phyloP scores from a whole-genome alignment of 768 basidiomycete species.

The Russula abietina region DNA sequence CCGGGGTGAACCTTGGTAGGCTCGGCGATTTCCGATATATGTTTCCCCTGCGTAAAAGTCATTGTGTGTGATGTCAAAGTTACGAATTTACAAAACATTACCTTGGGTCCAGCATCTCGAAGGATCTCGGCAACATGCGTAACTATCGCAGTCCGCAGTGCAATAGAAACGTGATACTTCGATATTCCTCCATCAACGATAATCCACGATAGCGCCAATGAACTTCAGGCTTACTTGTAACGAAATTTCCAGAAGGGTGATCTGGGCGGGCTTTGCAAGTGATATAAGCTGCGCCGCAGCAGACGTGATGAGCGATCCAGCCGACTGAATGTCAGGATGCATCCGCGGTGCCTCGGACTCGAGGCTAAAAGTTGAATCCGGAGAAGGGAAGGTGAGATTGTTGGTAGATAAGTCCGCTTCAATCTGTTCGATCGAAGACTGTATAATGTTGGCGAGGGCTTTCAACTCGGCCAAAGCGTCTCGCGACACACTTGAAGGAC shows the following conservation, averaged over 20 bases:
- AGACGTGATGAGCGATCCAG: conserved; percentile 4
- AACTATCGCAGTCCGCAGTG: not conserved
- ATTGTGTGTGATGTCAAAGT: too few relatives aligned
- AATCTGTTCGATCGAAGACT: too few relatives aligned
- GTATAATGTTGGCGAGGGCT: too few relatives aligned
- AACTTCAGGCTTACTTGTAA: conserved; percentile 1
- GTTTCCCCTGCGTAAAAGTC: conserved; percentile 20
- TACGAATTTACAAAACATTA: too few relatives aligned
- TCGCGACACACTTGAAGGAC: too few relatives aligned
- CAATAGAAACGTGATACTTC: conserved; percentile 1
- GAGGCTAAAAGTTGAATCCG: not conserved
- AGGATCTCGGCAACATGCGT: not conserved
- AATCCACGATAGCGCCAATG: not conserved
- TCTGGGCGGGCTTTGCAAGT: not conserved
- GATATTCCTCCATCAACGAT: not conserved
- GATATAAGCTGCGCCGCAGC: conserved; percentile 7
- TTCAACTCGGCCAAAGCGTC: too few relatives aligned
- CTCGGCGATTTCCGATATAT: conserved; percentile 19
- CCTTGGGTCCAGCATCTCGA: too few relatives aligned
- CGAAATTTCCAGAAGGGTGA: not conserved
- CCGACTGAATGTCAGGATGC: conserved; percentile 2
- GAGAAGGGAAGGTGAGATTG: conserved; percentile 1
- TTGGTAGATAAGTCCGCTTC: not conserved
- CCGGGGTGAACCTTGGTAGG: conserved; percentile 25
- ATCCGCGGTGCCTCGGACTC: conserved; percentile 6